Evolutionary conservation across 768 basidiomycete genomes (phyloP).

Genomic region (Floccularia luteovirens): DNA sequence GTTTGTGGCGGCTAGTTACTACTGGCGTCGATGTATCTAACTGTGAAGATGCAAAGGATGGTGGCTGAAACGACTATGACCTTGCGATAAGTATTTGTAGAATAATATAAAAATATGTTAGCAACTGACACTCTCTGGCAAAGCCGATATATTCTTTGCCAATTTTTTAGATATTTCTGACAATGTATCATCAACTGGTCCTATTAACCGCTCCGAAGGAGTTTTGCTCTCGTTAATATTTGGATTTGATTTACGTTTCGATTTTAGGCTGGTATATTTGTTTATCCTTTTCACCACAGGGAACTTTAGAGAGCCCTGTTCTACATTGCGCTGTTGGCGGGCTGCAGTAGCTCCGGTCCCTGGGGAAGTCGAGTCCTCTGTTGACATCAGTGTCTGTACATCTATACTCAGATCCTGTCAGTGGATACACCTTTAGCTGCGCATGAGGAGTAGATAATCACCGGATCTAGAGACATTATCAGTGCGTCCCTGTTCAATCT

Average conservation of each 20-base stretch:
- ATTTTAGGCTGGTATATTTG: conserved; percentile 14
- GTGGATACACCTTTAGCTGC: background rate
- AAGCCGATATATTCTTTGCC: conserved; percentile 9
- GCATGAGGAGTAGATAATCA: too few species aligned
- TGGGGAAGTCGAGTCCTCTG: background rate
- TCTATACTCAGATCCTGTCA: conserved; percentile 2
- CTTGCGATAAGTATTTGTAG: conserved; percentile 4
- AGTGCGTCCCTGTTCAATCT: too few species aligned
- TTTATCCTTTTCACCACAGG: conserved; percentile 32
- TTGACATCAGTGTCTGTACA: background rate
- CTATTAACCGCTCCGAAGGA: background rate
- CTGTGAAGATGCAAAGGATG: conserved; percentile 45
- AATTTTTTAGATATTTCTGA: background rate
- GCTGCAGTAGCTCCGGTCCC: background rate
- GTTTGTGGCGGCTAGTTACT: conserved; percentile 26
- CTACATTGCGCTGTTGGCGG: conserved; percentile 6
- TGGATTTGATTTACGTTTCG: conserved; percentile 6
- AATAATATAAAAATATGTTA: background rate
- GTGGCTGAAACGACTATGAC: conserved; percentile 39
- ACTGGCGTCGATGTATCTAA: conserved; percentile 47
- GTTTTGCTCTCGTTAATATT: background rate
- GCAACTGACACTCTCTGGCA: conserved; percentile 18
- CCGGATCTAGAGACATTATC: too few species aligned
- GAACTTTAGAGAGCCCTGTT: conserved; percentile 29
- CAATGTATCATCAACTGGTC: background rate